A percentile compares a stretch with the other conserved stretches of the same genome.
phyloP scores from a whole-genome alignment of 495 filamentous ascomycete genomes.

The Podospora bellae-mahoneyi region DNA sequence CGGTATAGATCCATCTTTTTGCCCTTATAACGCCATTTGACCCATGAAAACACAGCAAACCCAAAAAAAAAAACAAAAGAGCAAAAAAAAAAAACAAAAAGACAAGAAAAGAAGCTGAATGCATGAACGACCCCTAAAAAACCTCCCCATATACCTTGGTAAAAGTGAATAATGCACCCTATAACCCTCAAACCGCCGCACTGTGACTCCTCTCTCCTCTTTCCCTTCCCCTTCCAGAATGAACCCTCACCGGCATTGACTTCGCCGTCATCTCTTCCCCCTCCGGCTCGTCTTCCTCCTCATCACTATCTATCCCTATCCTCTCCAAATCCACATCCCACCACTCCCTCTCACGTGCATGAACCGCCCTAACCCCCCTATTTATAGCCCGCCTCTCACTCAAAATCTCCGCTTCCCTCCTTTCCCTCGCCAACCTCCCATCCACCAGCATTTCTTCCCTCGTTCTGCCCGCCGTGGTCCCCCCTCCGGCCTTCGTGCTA shows the following conservation, averaged over 20 bases:
- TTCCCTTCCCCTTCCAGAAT: background rate
- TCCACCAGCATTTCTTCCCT: constrained; percentile 48
- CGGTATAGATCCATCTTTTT: background rate
- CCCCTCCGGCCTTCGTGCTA: constrained; percentile 14
- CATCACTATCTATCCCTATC: constrained; percentile 1
- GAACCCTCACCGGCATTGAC: background rate
- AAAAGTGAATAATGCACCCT: too few relatives aligned
- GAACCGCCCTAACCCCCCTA: constrained; percentile 1
- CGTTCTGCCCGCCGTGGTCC: constrained; percentile 32
- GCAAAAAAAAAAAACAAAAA: constrained; percentile 11
- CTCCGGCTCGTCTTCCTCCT: constrained; percentile 3
- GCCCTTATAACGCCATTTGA: background rate
- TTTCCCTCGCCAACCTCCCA: constrained; percentile 39
- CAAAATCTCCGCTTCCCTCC: constrained; percentile 41
- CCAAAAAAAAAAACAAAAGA: background rate
- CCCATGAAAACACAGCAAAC: background rate
- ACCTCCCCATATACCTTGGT: too few relatives aligned
- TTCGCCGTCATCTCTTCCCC: background rate
- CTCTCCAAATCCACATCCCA: constrained; percentile 26
- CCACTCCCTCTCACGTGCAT: constrained; percentile 16
- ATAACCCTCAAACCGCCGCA: background rate
- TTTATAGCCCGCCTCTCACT: constrained; percentile 14
- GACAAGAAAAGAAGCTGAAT: background rate
- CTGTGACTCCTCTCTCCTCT: background rate
- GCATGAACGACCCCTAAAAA: too few relatives aligned